These are phyloP conservation scores for Cairneyella variabilis DNA, from an alignment of 495 filamentous ascomycete genomes.

Conservation along the genomic window DNA sequence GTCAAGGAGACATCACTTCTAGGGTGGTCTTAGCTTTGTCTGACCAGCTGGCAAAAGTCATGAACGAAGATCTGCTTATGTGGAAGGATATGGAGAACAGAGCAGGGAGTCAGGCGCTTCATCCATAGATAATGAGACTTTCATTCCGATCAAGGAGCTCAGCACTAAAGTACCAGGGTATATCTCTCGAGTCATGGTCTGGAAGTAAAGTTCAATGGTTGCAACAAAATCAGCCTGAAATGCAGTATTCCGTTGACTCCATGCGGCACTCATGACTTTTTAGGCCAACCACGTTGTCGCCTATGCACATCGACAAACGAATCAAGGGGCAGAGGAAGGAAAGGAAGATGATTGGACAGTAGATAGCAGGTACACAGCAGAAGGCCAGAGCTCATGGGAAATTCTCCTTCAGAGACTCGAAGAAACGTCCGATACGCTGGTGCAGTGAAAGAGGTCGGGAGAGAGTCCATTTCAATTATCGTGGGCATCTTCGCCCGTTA, in stretches of 20 bases:
- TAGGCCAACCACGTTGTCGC: slow-evolving; percentile 26
- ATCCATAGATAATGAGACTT: background rate
- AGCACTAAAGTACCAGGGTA: no score
- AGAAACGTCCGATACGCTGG: background rate
- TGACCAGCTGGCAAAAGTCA: background rate
- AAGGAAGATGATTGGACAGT: slow-evolving; percentile 6
- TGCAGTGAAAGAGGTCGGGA: background rate
- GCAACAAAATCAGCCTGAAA: slow-evolving; percentile 8
- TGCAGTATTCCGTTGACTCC: slow-evolving; percentile 16
- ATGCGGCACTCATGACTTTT: slow-evolving; percentile 11
- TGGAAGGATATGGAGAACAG: background rate
- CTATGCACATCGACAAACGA: slow-evolving; percentile 30
- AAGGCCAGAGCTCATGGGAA: background rate
- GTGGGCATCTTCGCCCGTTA: background rate
- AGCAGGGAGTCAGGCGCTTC: background rate
- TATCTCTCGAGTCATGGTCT: slow-evolving; percentile 35
- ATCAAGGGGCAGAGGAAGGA: slow-evolving; percentile 5
- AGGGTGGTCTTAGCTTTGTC: slow-evolving; percentile 2
- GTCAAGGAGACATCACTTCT: background rate
- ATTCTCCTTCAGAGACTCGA: slow-evolving; percentile 14
- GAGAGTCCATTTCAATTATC: slow-evolving; percentile 5
- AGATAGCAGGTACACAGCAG: background rate
- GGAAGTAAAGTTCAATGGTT: slow-evolving; percentile 14
- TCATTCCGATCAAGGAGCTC: no score
- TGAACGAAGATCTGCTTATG: background rate